phyloP scores from a whole-genome alignment of 345 rosid species.

The Populus deltoides region DNA sequence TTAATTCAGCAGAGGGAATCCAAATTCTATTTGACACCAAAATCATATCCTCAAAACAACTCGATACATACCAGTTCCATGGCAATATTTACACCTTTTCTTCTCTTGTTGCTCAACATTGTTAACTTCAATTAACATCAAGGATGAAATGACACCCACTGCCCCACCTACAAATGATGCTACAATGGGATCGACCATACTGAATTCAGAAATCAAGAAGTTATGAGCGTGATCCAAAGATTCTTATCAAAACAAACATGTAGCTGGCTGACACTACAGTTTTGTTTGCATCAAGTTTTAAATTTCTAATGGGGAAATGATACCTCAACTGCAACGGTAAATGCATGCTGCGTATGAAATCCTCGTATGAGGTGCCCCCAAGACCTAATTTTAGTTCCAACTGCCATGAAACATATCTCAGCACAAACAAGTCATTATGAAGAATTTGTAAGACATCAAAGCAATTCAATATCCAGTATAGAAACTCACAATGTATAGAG shows the following conservation, averaged over 20 bases:
- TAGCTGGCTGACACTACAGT: constrained; percentile 7
- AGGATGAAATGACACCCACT: constrained; percentile 93
- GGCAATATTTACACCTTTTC: constrained; percentile 93
- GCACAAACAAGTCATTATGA: background rate
- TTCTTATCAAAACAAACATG: background rate
- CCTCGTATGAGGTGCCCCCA: constrained; percentile 94
- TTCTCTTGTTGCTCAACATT: constrained; percentile 91
- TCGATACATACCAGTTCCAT: constrained; percentile 64
- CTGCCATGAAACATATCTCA: constrained; percentile 37
- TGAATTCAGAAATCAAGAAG: constrained; percentile 35
- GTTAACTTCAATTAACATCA: constrained; percentile 88
- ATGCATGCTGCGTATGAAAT: constrained; percentile 76
- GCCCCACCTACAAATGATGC: constrained; percentile 98
- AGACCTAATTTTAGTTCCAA: constrained; percentile 85
- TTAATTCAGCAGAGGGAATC: background rate
- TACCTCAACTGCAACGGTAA: constrained; percentile 91
- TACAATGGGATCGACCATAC: constrained; percentile 96
- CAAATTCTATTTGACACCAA: background rate
- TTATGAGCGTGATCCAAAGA: constrained; percentile 6
- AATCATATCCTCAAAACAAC: constrained; percentile 14
- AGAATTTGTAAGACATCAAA: background rate
- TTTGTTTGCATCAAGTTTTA: constrained; percentile 8
- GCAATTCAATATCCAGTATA: background rate
- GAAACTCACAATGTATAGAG: background rate
- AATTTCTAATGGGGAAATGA: constrained; percentile 8